Conservation (phyloP, 768 basidiomycete genomes). For the Agrocybe praecox region DNA sequence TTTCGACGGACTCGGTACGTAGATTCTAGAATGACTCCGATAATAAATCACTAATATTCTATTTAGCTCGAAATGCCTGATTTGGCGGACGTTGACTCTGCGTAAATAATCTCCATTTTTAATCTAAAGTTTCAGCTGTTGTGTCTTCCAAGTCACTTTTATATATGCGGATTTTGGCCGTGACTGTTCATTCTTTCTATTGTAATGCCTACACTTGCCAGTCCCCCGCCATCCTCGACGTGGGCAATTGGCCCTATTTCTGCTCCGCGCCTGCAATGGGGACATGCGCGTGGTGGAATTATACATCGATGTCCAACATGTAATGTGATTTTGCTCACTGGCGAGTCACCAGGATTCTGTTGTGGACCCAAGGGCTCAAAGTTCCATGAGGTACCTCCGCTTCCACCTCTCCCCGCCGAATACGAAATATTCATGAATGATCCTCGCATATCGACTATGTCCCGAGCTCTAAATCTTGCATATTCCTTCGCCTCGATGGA, state of each 20-base stretch:
- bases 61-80: too few species aligned
- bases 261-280: constrained; percentile 9
- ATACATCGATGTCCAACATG: constrained; percentile 21
- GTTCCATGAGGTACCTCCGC: constrained; percentile 12
- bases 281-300: not conserved
- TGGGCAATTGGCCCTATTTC: constrained; percentile 4
- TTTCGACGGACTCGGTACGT: too few species aligned
- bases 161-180: too few species aligned
- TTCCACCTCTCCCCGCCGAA: constrained; percentile 29
- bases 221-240: not conserved
- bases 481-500: constrained; percentile 34
- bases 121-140: too few species aligned
- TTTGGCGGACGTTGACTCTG: too few species aligned
- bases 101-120: too few species aligned
- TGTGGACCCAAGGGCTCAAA: constrained; percentile 27
- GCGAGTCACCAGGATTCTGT: constrained; percentile 31
- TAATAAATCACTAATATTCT: too few species aligned
- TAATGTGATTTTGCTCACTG: constrained; percentile 25
- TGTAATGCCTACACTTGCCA: too few species aligned
- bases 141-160: too few species aligned
- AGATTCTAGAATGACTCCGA: too few species aligned
- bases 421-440: constrained; percentile 24
- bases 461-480: constrained; percentile 28
- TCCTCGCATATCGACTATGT: constrained; percentile 24
- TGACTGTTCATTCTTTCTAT: too few species aligned